These are phyloP conservation scores for Clarkia xantiana DNA, from an alignment of 345 rosid species.

Conservation along the genomic window DNA sequence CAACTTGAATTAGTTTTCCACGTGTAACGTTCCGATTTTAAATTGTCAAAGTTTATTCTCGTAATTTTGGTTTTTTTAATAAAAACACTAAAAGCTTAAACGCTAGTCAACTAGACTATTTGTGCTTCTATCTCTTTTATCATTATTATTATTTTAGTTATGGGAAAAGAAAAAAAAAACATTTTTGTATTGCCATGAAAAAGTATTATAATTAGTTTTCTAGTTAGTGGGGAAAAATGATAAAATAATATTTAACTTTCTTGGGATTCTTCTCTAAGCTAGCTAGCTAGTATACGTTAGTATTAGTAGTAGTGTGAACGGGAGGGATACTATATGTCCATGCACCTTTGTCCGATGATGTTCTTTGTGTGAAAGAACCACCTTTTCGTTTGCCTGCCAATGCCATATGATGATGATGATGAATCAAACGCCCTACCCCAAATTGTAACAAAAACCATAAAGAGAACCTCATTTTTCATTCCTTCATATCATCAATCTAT, in stretches of 20 bases:
- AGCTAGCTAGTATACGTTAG: slow-evolving; percentile 49
- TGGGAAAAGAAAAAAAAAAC: too few species aligned
- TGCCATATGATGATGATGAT: not conserved
- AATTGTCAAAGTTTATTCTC: too few species aligned
- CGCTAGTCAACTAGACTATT: too few species aligned
- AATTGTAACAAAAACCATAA: too few species aligned
- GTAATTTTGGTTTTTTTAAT: too few species aligned
- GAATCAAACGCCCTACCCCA: slow-evolving; percentile 10
- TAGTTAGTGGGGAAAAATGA: not conserved
- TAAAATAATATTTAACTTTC: slow-evolving; percentile 24
- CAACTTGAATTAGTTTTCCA: too few species aligned
- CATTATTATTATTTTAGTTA: too few species aligned
- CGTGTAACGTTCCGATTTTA: too few species aligned
- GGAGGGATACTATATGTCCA: slow-evolving; percentile 4
- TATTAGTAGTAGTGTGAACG: slow-evolving; percentile 6
- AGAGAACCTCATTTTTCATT: not conserved
- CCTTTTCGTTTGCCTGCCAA: slow-evolving; percentile 2
- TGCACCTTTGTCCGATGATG: slow-evolving; percentile 7
- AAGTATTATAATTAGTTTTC: not conserved
- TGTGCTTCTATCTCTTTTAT: too few species aligned
- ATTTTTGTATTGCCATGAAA: too few species aligned
- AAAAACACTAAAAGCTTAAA: too few species aligned
- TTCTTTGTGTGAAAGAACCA: slow-evolving; percentile 2
- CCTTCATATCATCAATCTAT: not conserved
- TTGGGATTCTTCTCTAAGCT: slow-evolving; percentile 44